Conservation (phyloP, 2,329 filamentous ascomycete species). For the Didymella keratinophila region DNA sequence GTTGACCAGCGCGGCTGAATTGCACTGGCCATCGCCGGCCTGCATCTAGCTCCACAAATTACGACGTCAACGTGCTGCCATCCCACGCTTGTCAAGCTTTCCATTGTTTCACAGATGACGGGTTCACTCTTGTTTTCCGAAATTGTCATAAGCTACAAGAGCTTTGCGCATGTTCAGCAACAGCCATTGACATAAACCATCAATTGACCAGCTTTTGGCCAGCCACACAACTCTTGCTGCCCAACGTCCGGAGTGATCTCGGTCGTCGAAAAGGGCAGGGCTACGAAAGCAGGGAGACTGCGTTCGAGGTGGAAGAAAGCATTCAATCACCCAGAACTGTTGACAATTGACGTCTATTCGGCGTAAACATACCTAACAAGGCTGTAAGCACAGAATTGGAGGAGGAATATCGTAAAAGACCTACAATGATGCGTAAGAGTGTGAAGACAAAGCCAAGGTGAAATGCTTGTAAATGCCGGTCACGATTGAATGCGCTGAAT, state of each 20-base stretch:
- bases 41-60: conserved; percentile 20
- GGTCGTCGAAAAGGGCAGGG: background rate
- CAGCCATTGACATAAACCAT: background rate
- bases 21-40: conserved; percentile 12
- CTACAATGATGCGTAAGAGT: background rate
- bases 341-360: background rate
- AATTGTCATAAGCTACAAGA: background rate
- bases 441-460: background rate
- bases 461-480: background rate
- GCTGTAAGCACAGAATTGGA: background rate
- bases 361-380: background rate
- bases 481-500: background rate
- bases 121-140: background rate
- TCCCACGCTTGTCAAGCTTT: conserved; percentile 16
- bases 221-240: conserved; percentile 1
- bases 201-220: background rate
- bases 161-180: background rate
- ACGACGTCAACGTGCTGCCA: conserved; percentile 22
- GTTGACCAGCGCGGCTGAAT: conserved; percentile 10
- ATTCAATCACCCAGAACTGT: background rate
- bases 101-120: conserved; percentile 11
- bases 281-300: too few species aligned
- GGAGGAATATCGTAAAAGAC: background rate
- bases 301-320: background rate
- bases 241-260: conserved; percentile 7